Percentiles rank a stretch among this genome's conserved stretches.
Evolutionary conservation across 2,329 filamentous ascomycete species (phyloP).

Genomic region (Penicillium sp.): DNA sequence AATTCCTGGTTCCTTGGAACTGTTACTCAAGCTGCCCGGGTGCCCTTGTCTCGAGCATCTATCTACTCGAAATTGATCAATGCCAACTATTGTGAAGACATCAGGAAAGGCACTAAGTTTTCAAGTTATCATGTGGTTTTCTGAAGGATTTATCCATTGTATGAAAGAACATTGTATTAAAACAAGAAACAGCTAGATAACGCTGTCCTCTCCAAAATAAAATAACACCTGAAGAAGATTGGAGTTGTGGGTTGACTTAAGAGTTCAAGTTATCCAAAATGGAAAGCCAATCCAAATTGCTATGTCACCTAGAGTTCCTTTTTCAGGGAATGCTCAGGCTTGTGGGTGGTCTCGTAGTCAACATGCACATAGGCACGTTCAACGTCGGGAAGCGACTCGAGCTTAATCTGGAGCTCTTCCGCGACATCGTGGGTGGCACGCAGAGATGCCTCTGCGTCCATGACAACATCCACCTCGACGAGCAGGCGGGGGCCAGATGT

Average conservation of each 20-base stretch:
- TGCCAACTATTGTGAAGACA: not conserved
- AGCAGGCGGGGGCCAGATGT: constrained; percentile 86
- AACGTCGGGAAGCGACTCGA: constrained; percentile 87
- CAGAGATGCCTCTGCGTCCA: constrained; percentile 73
- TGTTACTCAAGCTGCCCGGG: not conserved
- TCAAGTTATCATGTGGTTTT: not conserved
- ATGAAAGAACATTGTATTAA: not conserved
- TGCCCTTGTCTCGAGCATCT: not conserved
- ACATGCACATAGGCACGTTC: constrained; percentile 96
- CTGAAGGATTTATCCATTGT: not conserved
- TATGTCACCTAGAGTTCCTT: constrained; percentile 56
- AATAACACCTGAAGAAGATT: not conserved
- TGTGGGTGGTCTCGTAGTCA: constrained; percentile 94
- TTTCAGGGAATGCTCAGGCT: constrained; percentile 77
- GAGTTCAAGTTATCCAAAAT: not conserved
- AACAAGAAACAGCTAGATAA: not conserved
- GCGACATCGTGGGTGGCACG: constrained; percentile 86
- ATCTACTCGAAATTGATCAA: not conserved
- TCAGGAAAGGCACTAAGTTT: not conserved
- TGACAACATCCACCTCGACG: constrained; percentile 94
- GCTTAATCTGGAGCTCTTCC: constrained; percentile 88
- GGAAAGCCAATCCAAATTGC: not conserved
- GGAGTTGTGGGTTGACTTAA: not conserved
- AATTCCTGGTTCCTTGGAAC: not conserved
- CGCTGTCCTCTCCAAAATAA: not conserved